These are phyloP conservation scores for Cystobasidium onofrii DNA, from an alignment of 768 basidiomycete species.

Conservation along the genomic window DNA sequence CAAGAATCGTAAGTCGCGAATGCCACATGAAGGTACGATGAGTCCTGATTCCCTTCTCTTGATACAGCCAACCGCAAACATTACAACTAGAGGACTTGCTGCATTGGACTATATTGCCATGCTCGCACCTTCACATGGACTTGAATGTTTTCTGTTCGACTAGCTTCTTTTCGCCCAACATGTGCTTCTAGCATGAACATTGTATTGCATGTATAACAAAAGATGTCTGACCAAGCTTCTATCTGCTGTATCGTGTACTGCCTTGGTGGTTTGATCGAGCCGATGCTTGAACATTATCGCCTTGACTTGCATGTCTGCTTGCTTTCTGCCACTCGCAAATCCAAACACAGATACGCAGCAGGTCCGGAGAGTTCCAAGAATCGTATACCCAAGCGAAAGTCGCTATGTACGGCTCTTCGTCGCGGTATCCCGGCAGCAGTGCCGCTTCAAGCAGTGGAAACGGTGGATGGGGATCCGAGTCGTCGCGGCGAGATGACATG, in stretches of 20 bases:
- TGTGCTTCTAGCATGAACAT: not conserved
- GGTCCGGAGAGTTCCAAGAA: too few relatives aligned
- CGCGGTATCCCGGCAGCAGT: constrained; percentile 2
- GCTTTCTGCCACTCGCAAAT: too few relatives aligned
- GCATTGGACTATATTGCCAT: not conserved
- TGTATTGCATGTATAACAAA: too few relatives aligned
- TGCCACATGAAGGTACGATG: not conserved
- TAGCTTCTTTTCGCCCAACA: not conserved
- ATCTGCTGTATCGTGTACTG: too few relatives aligned
- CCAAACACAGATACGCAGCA: too few relatives aligned
- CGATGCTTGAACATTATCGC: too few relatives aligned
- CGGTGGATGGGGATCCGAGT: not conserved
- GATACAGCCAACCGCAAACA: constrained; percentile 27
- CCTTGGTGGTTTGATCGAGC: too few relatives aligned
- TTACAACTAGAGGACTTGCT: constrained; percentile 9
- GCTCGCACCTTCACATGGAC: not conserved
- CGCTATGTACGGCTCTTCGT: constrained; percentile 2
- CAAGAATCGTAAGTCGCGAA: constrained; percentile 51
- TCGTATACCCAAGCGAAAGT: not conserved
- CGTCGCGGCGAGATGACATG: not conserved
- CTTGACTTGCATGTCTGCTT: not conserved
- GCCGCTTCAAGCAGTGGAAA: not conserved
- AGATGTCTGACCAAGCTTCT: too few relatives aligned
- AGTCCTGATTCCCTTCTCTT: not conserved
- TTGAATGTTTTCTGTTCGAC: not conserved